A percentile compares a stretch with the other conserved stretches of the same genome.
phyloP scores from a whole-genome alignment of 768 basidiomycete genomes.

The Kwoniella shandongensis region DNA sequence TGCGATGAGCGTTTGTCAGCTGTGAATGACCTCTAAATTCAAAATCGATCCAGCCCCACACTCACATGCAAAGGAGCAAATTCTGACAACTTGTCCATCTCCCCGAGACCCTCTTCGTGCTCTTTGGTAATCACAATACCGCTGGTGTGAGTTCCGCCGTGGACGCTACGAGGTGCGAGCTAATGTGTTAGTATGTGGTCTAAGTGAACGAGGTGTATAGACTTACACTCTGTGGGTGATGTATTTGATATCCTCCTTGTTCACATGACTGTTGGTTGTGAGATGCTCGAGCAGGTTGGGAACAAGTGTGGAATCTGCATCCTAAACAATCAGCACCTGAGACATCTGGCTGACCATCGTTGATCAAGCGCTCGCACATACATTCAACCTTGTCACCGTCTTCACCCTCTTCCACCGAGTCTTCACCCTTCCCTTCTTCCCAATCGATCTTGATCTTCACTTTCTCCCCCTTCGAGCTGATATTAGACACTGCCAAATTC shows the following conservation, averaged over 20 bases:
- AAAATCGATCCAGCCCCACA: background rate
- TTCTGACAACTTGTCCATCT: constrained; percentile 63
- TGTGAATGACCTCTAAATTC: constrained; percentile 27
- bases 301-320: constrained; percentile 43
- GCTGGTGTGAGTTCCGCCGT: constrained; percentile 75
- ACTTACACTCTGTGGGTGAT: constrained; percentile 53
- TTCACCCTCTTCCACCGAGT: constrained; percentile 41
- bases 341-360: no score
- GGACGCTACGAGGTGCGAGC: constrained; percentile 68
- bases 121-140: constrained; percentile 69
- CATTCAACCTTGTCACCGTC: constrained; percentile 48
- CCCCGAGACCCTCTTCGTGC: constrained; percentile 70
- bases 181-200: background rate
- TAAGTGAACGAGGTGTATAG: no score
- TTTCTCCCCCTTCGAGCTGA: constrained; percentile 53
- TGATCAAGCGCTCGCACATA: no score
- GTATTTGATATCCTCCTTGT: constrained; percentile 52
- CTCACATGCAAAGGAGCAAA: constrained; percentile 72
- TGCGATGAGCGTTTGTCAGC: constrained; percentile 22
- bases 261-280: constrained; percentile 18
- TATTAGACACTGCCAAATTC: constrained; percentile 35
- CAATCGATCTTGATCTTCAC: constrained; percentile 54
- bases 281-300: constrained; percentile 45
- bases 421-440: constrained; percentile 31
- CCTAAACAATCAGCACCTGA: no score